These are phyloP conservation scores for Angomonas desouzai DNA, from an alignment of 208 protist species.

Conservation along the genomic window DNA sequence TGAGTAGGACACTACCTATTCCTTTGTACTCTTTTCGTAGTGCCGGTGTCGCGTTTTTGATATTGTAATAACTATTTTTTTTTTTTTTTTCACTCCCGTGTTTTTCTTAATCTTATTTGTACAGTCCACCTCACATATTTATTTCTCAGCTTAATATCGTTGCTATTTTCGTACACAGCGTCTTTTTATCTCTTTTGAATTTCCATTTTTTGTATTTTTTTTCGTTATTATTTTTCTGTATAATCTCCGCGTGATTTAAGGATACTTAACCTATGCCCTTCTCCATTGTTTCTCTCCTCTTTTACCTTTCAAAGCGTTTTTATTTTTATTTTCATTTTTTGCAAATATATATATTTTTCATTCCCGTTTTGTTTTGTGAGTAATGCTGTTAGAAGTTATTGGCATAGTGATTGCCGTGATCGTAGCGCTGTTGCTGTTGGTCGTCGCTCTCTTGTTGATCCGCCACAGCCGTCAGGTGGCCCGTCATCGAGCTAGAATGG, in stretches of 20 bases:
- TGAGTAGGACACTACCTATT: background rate
- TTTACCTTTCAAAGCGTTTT: constrained; percentile 1
- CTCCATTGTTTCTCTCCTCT: too few species aligned
- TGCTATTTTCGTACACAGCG: background rate
- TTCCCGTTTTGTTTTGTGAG: background rate
- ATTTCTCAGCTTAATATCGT: too few species aligned
- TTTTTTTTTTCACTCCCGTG: background rate
- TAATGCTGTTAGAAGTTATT: constrained; percentile 4
- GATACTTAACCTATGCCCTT: too few species aligned
- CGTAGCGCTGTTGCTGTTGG: background rate
- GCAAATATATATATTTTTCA: background rate
- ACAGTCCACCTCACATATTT: too few species aligned
- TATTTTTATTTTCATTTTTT: constrained; percentile 2
- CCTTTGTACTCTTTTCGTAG: background rate
- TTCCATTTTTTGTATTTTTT: background rate
- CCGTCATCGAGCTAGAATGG: constrained; percentile 7
- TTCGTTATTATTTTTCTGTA: background rate
- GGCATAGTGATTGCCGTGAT: constrained; percentile 10
- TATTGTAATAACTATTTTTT: background rate
- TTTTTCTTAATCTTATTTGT: background rate
- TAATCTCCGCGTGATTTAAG: background rate
- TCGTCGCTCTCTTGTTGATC: constrained; percentile 6
- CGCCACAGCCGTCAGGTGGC: constrained; percentile 5
- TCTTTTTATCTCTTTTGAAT: background rate
- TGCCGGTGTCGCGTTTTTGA: too few species aligned